These are phyloP conservation scores for Cyanodermella asteris DNA, from an alignment of 2,329 filamentous ascomycete species.

Conservation along the genomic window DNA sequence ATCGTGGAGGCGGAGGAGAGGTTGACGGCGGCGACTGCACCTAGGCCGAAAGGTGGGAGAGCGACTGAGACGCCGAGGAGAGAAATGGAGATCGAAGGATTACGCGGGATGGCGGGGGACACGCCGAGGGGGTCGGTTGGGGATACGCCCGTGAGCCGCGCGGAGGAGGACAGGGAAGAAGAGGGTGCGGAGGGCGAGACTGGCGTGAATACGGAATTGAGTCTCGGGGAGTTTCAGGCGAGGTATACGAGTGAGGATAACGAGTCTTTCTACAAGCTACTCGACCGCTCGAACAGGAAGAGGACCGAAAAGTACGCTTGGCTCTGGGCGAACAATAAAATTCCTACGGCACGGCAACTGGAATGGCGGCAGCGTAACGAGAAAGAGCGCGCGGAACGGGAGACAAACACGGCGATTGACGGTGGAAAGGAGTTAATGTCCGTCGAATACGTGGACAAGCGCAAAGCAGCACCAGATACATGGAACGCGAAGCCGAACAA, in stretches of 20 bases:
- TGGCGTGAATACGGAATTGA: conserved; percentile 61
- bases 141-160: conserved; percentile 49
- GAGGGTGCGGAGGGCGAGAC: too few relatives aligned
- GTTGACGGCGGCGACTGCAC: conserved; percentile 62
- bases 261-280: conserved; percentile 78
- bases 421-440: conserved; percentile 43
- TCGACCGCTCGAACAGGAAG: conserved; percentile 79
- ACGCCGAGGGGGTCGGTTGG: conserved; percentile 48
- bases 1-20: conserved; percentile 58
- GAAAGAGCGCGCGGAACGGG: conserved; percentile 11
- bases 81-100: conserved; percentile 3
- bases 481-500: conserved; percentile 63
- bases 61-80: conserved; percentile 16
- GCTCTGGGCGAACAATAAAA: conserved; percentile 74
- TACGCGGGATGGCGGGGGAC: conserved; percentile 14
- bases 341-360: conserved; percentile 40
- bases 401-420: conserved; percentile 45
- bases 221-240: conserved; percentile 64
- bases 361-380: conserved; percentile 23
- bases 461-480: conserved; percentile 53
- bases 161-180: conserved; percentile 20
- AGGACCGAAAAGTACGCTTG: conserved; percentile 67
- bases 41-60: conserved; percentile 31
- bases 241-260: conserved; percentile 97
- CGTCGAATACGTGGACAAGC: conserved; percentile 35